Evolutionary conservation across 257 asterid species (phyloP).

Genomic region (Haberlea rhodopensis): DNA sequence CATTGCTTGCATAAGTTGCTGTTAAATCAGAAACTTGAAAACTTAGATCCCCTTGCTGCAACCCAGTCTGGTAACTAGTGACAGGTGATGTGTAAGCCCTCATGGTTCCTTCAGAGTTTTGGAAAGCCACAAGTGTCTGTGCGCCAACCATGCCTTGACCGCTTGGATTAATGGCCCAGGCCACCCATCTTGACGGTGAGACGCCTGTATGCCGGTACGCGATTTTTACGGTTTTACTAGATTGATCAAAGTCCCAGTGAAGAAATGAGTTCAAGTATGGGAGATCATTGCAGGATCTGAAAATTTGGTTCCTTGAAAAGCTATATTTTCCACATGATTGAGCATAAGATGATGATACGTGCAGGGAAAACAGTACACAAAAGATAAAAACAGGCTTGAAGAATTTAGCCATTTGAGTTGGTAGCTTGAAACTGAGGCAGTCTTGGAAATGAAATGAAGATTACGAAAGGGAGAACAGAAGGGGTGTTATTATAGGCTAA

Average conservation of each 20-base stretch:
- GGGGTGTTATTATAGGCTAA: constrained; percentile 22
- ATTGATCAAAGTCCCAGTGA: constrained; percentile 62
- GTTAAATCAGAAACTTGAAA: constrained; percentile 65
- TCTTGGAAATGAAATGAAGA: constrained; percentile 8
- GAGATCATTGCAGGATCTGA: constrained; percentile 65
- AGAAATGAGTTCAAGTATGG: constrained; percentile 70
- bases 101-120: constrained; percentile 63
- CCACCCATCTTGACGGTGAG: constrained; percentile 60
- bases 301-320: constrained; percentile 56
- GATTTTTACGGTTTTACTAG: constrained; percentile 47
- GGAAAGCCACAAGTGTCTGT: constrained; percentile 75
- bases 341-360: constrained; percentile 34
- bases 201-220: constrained; percentile 55
- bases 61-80: constrained; percentile 45
- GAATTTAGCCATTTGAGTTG: constrained; percentile 12
- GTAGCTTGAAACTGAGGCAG: constrained; percentile 20
- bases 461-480: constrained; percentile 13
- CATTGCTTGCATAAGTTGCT: constrained; percentile 51
- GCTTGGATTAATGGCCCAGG: constrained; percentile 81
- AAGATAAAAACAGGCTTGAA: constrained; percentile 23
- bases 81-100: constrained; percentile 65
- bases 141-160: constrained; percentile 73
- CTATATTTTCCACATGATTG: constrained; percentile 62
- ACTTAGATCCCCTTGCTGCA: constrained; percentile 61
- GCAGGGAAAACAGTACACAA: constrained; percentile 33